A percentile compares a stretch with the other conserved stretches of the same genome.
Conservation (phyloP, 2,329 filamentous ascomycete species). For the Dothiorella sarmentorum region DNA sequence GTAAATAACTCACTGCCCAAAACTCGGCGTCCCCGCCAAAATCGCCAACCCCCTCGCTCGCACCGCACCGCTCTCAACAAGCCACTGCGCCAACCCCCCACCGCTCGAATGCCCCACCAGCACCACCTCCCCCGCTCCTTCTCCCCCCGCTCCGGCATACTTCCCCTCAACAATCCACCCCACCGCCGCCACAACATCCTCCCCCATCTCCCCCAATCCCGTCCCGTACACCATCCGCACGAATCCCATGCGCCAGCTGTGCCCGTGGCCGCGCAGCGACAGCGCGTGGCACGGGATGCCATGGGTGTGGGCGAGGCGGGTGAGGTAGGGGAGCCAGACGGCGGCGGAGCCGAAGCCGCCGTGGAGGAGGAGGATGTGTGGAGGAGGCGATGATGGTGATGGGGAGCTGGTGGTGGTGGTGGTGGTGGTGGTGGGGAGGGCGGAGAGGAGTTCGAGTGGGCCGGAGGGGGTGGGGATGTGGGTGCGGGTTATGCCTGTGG, state of each 20-base stretch:
- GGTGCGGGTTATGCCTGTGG: conserved; percentile 42
- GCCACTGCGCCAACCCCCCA: conserved; percentile 49
- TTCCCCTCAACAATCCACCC: conserved; percentile 26
- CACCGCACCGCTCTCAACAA: conserved; percentile 42
- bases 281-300: conserved; percentile 52
- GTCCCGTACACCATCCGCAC: conserved; percentile 49
- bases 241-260: conserved; percentile 51
- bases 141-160: background rate
- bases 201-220: conserved; percentile 40
- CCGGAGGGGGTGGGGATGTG: conserved; percentile 47
- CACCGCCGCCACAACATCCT: conserved; percentile 39
- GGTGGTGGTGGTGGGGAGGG: conserved; percentile 21
- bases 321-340: conserved; percentile 54
- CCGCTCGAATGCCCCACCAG: conserved; percentile 54
- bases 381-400: conserved; percentile 26
- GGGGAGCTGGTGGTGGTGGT: background rate
- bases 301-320: conserved; percentile 41
- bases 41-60: conserved; percentile 47
- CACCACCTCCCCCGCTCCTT: conserved; percentile 34
- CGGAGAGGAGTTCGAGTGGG: conserved; percentile 49
- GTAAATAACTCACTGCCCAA: conserved; percentile 44
- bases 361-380: conserved; percentile 52
- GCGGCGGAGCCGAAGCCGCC: conserved; percentile 54
- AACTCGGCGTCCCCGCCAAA: conserved; percentile 48
- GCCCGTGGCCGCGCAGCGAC: conserved; percentile 52